Percentiles rank a stretch among this genome's conserved stretches.
Conservation (phyloP, 768 basidiomycete species). For the Calocybe indica region DNA sequence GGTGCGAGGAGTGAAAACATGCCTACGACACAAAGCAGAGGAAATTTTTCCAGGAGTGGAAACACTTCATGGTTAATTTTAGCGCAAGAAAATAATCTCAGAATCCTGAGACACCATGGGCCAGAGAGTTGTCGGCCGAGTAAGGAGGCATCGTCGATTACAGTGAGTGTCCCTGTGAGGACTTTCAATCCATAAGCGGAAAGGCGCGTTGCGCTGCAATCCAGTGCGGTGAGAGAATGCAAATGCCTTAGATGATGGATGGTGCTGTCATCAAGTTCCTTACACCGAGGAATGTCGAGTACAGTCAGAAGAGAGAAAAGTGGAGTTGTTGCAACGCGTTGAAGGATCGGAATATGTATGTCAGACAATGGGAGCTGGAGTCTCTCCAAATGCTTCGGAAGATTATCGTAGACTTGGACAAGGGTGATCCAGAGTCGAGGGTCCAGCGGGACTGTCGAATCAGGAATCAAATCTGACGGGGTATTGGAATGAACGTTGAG, state of each 20-base stretch:
- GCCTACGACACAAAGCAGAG: conserved; percentile 60
- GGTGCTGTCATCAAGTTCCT: conserved; percentile 52
- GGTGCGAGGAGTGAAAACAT: conserved; percentile 15
- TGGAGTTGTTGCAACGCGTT: conserved; percentile 44
- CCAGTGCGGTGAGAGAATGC: conserved; percentile 55
- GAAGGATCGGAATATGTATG: conserved; percentile 47
- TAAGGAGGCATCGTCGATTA: conserved; percentile 27
- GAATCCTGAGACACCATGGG: conserved; percentile 54
- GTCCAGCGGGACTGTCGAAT: conserved; percentile 35
- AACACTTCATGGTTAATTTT: conserved; percentile 40
- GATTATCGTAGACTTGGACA: conserved; percentile 49
- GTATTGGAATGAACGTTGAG: conserved; percentile 12
- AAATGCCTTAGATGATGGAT: conserved; percentile 45
- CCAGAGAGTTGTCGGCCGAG: conserved; percentile 27
- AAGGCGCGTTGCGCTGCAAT: conserved; percentile 49
- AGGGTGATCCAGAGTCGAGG: conserved; percentile 60
- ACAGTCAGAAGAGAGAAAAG: conserved; percentile 63
- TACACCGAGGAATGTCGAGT: conserved; percentile 51
- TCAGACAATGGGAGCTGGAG: conserved; percentile 52
- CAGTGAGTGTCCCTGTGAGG: conserved; percentile 44
- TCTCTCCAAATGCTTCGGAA: conserved; percentile 37
- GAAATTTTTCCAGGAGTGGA: conserved; percentile 37
- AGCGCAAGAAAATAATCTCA: conserved; percentile 49
- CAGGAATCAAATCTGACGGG: conserved; percentile 28
- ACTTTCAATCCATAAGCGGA: conserved; percentile 45